These are phyloP conservation scores for Aspergillus caelatus DNA, from an alignment of 2,329 filamentous ascomycete genomes.

Conservation along the genomic window DNA sequence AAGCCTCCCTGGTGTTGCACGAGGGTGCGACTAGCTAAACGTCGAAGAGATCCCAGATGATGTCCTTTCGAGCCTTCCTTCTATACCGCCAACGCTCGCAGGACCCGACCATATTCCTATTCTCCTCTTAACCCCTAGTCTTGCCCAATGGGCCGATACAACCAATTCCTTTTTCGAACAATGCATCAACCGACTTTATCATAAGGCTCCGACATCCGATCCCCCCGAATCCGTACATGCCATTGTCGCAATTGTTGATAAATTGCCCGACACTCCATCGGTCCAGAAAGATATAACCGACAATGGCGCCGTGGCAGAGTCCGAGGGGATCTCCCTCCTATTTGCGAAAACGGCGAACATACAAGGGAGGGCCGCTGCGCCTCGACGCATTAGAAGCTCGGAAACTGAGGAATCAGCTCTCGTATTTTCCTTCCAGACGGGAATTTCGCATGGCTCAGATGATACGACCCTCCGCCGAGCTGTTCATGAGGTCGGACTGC, in stretches of 20 bases:
- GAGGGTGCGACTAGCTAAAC: constrained; percentile 8
- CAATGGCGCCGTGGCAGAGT: constrained; percentile 17
- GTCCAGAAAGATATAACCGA: neutral
- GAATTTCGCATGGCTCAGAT: constrained; percentile 2
- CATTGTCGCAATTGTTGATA: constrained; percentile 42
- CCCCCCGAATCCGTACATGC: constrained; percentile 25
- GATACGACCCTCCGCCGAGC: constrained; percentile 5
- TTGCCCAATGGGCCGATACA: constrained; percentile 42
- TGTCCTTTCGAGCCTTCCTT: constrained; percentile 31
- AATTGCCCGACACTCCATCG: constrained; percentile 29
- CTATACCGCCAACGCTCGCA: constrained; percentile 18
- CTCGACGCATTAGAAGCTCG: constrained; percentile 32
- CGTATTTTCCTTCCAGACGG: constrained; percentile 28
- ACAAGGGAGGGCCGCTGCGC: constrained; percentile 31
- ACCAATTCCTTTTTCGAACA: constrained; percentile 33
- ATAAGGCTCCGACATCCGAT: constrained; percentile 10
- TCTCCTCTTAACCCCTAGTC: constrained; percentile 41
- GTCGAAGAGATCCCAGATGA: constrained; percentile 32
- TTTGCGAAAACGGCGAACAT: constrained; percentile 29
- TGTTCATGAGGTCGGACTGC: constrained; percentile 40
- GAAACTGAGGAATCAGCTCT: constrained; percentile 37
- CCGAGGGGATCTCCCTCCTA: constrained; percentile 41
- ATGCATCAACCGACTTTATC: constrained; percentile 33
- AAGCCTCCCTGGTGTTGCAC: constrained; percentile 9
- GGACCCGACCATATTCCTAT: constrained; percentile 30